Base-by-base conservation (phyloP, 164 flowering plant species). In the Chimonanthus salicifolius region DNA sequence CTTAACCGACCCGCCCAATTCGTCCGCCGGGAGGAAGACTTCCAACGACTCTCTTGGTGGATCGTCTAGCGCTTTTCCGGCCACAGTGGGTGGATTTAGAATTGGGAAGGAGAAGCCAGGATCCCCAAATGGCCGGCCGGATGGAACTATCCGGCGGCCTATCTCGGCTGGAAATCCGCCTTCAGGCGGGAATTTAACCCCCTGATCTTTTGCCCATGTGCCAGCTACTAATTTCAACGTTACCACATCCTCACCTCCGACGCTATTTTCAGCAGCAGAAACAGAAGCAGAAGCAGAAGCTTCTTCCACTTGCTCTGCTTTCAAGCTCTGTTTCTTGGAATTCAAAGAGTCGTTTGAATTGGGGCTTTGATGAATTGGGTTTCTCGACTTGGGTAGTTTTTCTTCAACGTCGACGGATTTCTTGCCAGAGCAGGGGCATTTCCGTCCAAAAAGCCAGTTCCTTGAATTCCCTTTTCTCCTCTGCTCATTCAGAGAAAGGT, bases 351-450 rank as follows among this genome's bases (percentile, higher is more conserved):
- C 70, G 68, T 68, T 60, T 0, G 74, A 62, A 64, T 7, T 71
- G 8, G 21, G 8, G 51, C 58, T 67, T 9, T 46, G 62, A 21
- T 64, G 75, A 45, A 49, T 44, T 16, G 80, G 73, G 13, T 64
- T 75, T 58, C 68, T 82, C 65, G 81, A 65, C 45, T 76, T 80
- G 5, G 84, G 48, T 7, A n/a, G 15, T 21, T 78, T 79, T 18
- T 87, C 89, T 44, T 86, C 82, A 7, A 94, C 91, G 47, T 79
- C 87, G 68, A 90, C 83, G 0, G 94, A 87, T 77, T 90, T 90
- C 77, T 83, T 83, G 16, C 96, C 90, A 0, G 85, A 78, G 68
- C 97, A 94, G 5, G 91, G 94, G 74, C 98, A 92, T 72, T 79
- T 88, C 9, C 85, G 75, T 2, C 90, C 51, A 7, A 89, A 83